Evolutionary conservation across 495 filamentous ascomycete genomes (phyloP), one percentile per base, ranked within the genome.

Genomic region (Aspergillus incahuasiensis): DNA sequence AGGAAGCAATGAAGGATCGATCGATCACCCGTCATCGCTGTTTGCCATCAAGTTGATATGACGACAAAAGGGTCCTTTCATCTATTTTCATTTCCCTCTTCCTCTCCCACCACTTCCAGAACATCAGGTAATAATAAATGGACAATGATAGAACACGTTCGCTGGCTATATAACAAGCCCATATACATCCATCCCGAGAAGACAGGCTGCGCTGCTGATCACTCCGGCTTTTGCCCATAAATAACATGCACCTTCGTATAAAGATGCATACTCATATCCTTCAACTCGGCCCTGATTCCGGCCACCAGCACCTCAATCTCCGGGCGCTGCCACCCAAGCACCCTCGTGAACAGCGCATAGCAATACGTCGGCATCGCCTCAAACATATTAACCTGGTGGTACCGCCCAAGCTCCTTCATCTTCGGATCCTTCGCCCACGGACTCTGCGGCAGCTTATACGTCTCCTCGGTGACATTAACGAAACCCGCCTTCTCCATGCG

Each of bases 401-500:
- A 79, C 28, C 61, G 62, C 12, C 80, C 80, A 22, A 82, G 61
- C 34, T 74, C 71, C 61, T 82, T 83, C 47, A 77, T 65, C 25
- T 75, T 72, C n/a, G 67, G 64, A 55, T 79, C 76, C 35, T 74
- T 75, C n/a, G 80, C 68, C 80, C 80, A 83, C 16, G 69, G 67
- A 53, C 76, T 78, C 59, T 74, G 75, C 0, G 80, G 79, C 21
- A 56, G 41, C 71, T 69, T 74, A 60, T 64, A 69, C 5, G 70
- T 61, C 16, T 74, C 69, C 56, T 82, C 75, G 11, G 56, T 57
- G 20, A 85, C 74, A 49, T 83, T 78, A 15, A 73, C 62, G 61
- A 85, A 86, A 0, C 83, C 82, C 20, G 74, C 79, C 6, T 76
- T 77, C 24, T 75, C 69, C 48, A 82, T 69, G 57, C 71, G 73